Evolutionary conservation across 352 stramenopile genomes (phyloP).

Genomic region (Halophytophthora batemanensis): DNA sequence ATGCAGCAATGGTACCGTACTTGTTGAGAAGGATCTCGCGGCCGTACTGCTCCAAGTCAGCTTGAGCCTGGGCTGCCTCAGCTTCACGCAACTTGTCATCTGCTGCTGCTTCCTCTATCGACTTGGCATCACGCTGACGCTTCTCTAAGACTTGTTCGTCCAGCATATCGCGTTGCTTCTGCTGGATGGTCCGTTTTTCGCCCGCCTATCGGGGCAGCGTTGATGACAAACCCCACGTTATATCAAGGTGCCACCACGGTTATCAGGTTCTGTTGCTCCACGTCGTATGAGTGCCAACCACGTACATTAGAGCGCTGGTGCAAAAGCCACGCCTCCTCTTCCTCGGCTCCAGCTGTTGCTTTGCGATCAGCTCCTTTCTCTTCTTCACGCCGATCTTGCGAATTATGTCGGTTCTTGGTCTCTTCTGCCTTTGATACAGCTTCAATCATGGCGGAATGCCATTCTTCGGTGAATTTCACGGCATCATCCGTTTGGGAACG

Average conservation of each 20-base stretch:
- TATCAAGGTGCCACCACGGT: background rate
- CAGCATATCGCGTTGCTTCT: slow-evolving; percentile 19
- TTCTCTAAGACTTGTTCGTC: slow-evolving; percentile 28
- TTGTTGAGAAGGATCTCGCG: slow-evolving; percentile 15
- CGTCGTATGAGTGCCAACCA: background rate
- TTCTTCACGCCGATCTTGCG: background rate
- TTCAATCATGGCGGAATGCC: slow-evolving; percentile 14
- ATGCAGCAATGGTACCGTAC: slow-evolving; percentile 9
- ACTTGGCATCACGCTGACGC: slow-evolving; percentile 10
- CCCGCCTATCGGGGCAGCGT: slow-evolving; percentile 10
- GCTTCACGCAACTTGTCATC: slow-evolving; percentile 6
- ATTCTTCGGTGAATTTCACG: slow-evolving; percentile 16
- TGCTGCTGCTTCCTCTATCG: slow-evolving; percentile 3
- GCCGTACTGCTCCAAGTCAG: slow-evolving; percentile 10
- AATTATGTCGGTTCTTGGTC: background rate
- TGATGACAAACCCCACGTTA: background rate
- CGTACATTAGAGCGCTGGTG: too few species aligned
- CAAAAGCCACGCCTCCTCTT: background rate
- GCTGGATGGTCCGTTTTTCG: slow-evolving; percentile 18
- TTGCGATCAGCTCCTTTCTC: background rate
- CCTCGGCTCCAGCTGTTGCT: slow-evolving; percentile 1
- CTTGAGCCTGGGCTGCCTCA: slow-evolving; percentile 5
- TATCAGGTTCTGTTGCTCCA: background rate
- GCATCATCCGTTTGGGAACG: slow-evolving; percentile 10
- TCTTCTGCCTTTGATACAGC: background rate